Conservation (phyloP, 345 rosid species). For the Mangifera indica region DNA sequence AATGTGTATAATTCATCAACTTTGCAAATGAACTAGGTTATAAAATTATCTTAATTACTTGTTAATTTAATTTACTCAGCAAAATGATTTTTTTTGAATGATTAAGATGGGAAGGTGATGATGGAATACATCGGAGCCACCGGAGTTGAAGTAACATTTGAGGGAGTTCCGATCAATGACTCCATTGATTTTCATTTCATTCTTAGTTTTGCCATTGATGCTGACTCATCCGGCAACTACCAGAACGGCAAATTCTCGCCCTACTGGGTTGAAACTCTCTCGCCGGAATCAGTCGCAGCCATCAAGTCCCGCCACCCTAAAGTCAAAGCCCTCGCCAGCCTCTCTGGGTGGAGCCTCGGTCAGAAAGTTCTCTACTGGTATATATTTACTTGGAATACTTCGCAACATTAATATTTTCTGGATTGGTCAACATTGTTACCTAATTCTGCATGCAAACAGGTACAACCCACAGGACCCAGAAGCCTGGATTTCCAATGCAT, state of each 20-base stretch:
- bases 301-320: constrained; percentile 37
- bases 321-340: constrained; percentile 46
- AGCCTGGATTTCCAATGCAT: constrained; percentile 51
- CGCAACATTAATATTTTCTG: no score
- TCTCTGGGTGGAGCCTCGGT: constrained; percentile 57
- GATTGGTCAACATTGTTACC: no score
- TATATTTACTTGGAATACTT: no score
- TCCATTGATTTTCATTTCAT: constrained; percentile 51
- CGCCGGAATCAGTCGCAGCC: constrained; percentile 30
- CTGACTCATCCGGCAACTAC: constrained; percentile 36
- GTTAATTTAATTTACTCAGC: no score
- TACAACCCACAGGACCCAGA: constrained; percentile 33
- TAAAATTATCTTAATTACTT: no score
- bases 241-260: constrained; percentile 47
- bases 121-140: constrained; percentile 69
- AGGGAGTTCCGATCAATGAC: constrained; percentile 32
- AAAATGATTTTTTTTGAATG: not conserved
- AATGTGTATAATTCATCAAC: no score
- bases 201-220: constrained; percentile 52
- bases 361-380: constrained; percentile 39
- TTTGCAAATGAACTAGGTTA: no score
- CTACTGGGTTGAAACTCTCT: constrained; percentile 40
- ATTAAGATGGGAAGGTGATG: constrained; percentile 53
- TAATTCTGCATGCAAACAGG: not conserved
- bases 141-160: constrained; percentile 34